Percentiles rank a stretch among this genome's conserved stretches.
Evolutionary conservation across 2,329 filamentous ascomycete species (phyloP).

Genomic region (Colletotrichum tofieldiae): DNA sequence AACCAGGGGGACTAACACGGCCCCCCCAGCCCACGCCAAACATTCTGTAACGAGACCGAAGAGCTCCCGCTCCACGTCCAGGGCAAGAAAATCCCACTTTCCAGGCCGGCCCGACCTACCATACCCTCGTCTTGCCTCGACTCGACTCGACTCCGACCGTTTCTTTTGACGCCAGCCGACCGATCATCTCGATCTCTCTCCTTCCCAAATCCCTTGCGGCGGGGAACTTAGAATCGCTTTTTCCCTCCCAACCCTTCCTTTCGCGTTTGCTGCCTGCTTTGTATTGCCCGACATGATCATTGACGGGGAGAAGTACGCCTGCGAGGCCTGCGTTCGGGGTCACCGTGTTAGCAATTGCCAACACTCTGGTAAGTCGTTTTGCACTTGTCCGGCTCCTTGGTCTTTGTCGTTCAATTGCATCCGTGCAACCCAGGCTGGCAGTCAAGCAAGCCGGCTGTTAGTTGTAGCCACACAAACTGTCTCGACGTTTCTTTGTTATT

Average conservation of each 20-base stretch:
- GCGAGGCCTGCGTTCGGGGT: conserved; percentile 97
- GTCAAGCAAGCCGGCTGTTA: neutral
- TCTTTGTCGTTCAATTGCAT: conserved; percentile 5
- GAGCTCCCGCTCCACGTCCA: conserved; percentile 42
- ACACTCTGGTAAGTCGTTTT: conserved; percentile 83
- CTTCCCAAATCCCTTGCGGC: conserved; percentile 33
- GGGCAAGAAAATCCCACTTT: conserved; percentile 40
- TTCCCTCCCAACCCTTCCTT: conserved; percentile 31
- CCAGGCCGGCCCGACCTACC: conserved; percentile 32
- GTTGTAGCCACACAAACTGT: neutral
- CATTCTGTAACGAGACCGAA: conserved; percentile 43
- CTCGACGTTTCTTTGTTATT: neutral
- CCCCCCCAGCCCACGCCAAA: conserved; percentile 41
- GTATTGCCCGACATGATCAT: conserved; percentile 76
- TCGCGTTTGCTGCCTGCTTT: conserved; percentile 18
- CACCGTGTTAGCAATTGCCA: conserved; percentile 99
- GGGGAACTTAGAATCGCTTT: conserved; percentile 39
- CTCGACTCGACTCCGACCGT: conserved; percentile 32
- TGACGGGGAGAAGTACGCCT: conserved; percentile 97
- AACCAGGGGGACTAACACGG: conserved; percentile 39
- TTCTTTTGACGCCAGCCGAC: conserved; percentile 27
- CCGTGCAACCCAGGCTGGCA: neutral
- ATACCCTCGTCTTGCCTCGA: conserved; percentile 24
- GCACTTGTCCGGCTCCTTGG: neutral
- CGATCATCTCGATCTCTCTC: conserved; percentile 40